Percentiles rank a stretch among this genome's conserved stretches.
These are phyloP conservation scores for Mariannaea sp. DNA, from an alignment of 2,329 filamentous ascomycete species.

Conservation along the genomic window DNA sequence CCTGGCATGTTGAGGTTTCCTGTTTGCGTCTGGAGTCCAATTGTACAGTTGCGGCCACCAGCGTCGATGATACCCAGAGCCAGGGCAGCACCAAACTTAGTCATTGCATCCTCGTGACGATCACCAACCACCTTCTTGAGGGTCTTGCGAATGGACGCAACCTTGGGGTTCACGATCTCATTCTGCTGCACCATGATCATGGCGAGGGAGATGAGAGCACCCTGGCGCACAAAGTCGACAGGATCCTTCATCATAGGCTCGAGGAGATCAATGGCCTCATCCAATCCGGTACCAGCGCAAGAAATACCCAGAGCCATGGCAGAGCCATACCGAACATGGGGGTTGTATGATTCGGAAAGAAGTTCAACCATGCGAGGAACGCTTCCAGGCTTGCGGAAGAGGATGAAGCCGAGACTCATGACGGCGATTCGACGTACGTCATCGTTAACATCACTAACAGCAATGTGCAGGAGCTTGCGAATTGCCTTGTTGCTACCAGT, in stretches of 20 bases:
- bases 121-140: constrained; percentile 93
- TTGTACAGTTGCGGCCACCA: constrained; percentile 96
- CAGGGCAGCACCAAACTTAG: constrained; percentile 94
- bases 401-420: constrained; percentile 96
- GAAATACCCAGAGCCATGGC: constrained; percentile 99
- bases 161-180: constrained; percentile 97
- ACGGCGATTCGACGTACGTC: constrained; percentile 95
- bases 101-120: constrained; percentile 98
- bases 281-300: constrained; percentile 92
- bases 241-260: constrained; percentile 99
- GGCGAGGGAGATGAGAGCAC: constrained; percentile 87
- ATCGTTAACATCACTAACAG: constrained; percentile 97
- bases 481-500: constrained; percentile 99
- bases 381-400: constrained; percentile 96
- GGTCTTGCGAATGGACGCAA: constrained; percentile 86
- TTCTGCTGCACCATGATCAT: constrained; percentile 99
- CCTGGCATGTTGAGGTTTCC: constrained; percentile 99
- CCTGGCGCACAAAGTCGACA: constrained; percentile 96
- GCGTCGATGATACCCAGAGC: constrained; percentile 97
- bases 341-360: constrained; percentile 97
- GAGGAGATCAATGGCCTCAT: constrained; percentile 93
- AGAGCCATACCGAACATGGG: constrained; percentile 95
- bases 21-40: constrained; percentile 95
- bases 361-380: constrained; percentile 99
- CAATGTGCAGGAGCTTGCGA: constrained; percentile 90